These are phyloP conservation scores for Fusarium continuum DNA, from an alignment of 2,329 filamentous ascomycete species.

Conservation along the genomic window DNA sequence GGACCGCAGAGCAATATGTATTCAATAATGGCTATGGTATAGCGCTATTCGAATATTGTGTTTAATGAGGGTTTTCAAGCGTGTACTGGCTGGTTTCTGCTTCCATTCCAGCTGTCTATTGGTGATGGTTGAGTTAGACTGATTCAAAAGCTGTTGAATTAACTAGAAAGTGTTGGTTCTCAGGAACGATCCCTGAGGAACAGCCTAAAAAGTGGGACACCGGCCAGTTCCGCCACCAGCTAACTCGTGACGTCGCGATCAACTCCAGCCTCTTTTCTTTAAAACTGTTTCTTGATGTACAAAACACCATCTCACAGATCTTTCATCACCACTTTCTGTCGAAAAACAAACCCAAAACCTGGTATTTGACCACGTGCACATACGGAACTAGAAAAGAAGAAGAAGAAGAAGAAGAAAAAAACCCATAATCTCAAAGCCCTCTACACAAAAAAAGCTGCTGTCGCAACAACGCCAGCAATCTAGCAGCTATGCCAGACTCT, in stretches of 20 bases:
- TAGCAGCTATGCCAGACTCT: constrained; percentile 25
- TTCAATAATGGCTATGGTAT: too few relatives aligned
- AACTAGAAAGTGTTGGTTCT: too few relatives aligned
- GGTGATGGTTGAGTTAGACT: too few relatives aligned
- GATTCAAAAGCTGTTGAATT: background rate
- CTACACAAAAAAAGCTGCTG: background rate
- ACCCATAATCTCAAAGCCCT: background rate
- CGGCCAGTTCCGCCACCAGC: background rate
- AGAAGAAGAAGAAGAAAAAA: too few relatives aligned
- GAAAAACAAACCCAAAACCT: background rate
- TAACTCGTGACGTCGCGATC: constrained; percentile 18
- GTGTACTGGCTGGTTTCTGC: too few relatives aligned
- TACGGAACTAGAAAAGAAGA: too few relatives aligned
- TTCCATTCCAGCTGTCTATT: too few relatives aligned
- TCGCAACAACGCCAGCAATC: background rate
- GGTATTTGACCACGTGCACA: background rate
- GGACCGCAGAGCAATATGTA: too few relatives aligned
- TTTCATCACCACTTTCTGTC: background rate
- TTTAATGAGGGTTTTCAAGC: too few relatives aligned
- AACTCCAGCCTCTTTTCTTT: constrained; percentile 9
- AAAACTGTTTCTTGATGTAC: background rate
- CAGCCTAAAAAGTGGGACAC: constrained; percentile 9
- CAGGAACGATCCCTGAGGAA: too few relatives aligned
- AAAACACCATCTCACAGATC: background rate
- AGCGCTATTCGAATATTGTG: too few relatives aligned